Base-by-base conservation (phyloP, 371 early-diverging fungal species). In the Rhizopus sp. region DNA sequence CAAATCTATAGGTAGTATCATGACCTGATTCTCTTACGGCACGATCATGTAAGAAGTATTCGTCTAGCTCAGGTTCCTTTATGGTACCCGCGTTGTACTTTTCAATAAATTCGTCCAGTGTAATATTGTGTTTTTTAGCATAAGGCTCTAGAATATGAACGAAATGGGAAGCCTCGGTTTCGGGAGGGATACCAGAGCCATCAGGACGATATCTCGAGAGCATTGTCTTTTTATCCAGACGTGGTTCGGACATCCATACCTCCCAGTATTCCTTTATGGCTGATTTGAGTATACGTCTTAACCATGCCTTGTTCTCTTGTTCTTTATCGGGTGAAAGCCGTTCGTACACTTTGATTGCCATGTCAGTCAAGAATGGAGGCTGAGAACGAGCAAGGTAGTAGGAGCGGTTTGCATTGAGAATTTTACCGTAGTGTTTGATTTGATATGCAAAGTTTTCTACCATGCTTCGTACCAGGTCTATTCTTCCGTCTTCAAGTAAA, bases 21-120 rank as follows among this genome's bases (percentile, higher is more conserved):
- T 98, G 97, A 7, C 97, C 98, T 10, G 94, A 93, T 74, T 97
- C 97, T 41, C 98, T 88, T 3, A 96, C 97, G 0, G 97, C 97
- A 9, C 98, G 88, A 63, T 98, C 98, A 66, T 98, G 97, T 47
- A 94, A 81, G 70, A 98, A 98, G 72, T 96, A 98, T 35, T 77
- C 87, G 77, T 98, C 97, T 41, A 98, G 71, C 55, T 89, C 88
- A 4, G 94, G 94, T 55, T 92, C 93, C 5, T 68, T 51, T 33
- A 95, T 74, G 39, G 76, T 63, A 3, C 82, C 86, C 15, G 62
- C 70, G 35, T 85, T 83, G 73, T 96, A 97, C 58, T 76, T 59
- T 5, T 68, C 56, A 62, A 83, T 85, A 69, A 85, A 95, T 56
- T 85, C 88, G n/a, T 83, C 82, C 16, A 94, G 75, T 32, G 80